Conservation (phyloP, 2,329 filamentous ascomycete genomes). For the Drechslerella dactyloides region DNA sequence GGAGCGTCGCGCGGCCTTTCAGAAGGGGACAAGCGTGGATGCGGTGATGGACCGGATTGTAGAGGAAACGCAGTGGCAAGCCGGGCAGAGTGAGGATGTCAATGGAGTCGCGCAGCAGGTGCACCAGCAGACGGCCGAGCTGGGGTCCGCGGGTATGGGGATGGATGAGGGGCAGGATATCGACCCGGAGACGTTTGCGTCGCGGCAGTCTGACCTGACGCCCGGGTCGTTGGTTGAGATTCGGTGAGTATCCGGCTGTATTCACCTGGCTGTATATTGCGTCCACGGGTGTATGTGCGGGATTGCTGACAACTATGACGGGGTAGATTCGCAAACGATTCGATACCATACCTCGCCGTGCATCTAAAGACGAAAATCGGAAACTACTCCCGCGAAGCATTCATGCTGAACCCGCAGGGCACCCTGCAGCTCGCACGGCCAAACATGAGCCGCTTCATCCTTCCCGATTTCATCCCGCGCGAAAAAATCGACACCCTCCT, state of each 20-base stretch:
- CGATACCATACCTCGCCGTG: conserved; percentile 24
- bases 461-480: conserved; percentile 25
- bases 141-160: neutral
- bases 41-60: conserved; percentile 25
- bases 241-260: conserved; percentile 8
- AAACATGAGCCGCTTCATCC: conserved; percentile 34
- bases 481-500: conserved; percentile 21
- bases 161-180: conserved; percentile 23
- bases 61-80: conserved; percentile 21
- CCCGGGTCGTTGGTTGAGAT: conserved; percentile 37
- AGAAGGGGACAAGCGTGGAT: conserved; percentile 20
- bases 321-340: conserved; percentile 16
- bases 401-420: conserved; percentile 24
- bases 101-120: neutral
- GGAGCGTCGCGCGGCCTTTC: conserved; percentile 11
- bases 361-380: conserved; percentile 40
- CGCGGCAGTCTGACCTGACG: conserved; percentile 13
- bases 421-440: conserved; percentile 20
- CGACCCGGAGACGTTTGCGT: conserved; percentile 39
- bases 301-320: neutral
- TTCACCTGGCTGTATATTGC: neutral
- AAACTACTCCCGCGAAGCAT: conserved; percentile 42
- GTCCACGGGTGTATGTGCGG: neutral
- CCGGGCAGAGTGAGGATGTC: conserved; percentile 4
- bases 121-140: neutral